A percentile compares a stretch with the other conserved stretches of the same genome.
Evolutionary conservation across 176 grass and related monocot genomes (phyloP).

Genomic region (Phyllostachys edulis): DNA sequence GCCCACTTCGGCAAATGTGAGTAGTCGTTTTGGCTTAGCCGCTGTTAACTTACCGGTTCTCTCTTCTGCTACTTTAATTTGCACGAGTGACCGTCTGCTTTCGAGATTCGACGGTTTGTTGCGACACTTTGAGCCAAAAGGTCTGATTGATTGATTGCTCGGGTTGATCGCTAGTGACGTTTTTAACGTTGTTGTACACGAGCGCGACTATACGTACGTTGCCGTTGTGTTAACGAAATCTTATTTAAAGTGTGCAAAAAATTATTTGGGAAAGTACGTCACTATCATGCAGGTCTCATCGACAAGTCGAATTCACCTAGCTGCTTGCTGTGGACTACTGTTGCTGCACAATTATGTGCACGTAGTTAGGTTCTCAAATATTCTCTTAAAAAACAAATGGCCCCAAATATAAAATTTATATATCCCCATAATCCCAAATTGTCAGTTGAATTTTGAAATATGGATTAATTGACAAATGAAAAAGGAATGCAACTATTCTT

Average conservation of each 20-base stretch:
- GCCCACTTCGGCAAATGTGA: constrained; percentile 72
- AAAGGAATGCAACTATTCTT: no score
- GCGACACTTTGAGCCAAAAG: no score
- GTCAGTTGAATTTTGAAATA: no score
- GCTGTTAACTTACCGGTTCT: neutral
- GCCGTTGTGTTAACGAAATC: neutral
- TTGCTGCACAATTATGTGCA: neutral
- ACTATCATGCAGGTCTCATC: no score
- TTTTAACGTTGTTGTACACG: neutral
- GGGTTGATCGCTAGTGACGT: no score
- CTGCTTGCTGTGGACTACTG: neutral
- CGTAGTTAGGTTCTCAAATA: neutral
- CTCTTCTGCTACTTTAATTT: neutral
- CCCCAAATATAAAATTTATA: neutral
- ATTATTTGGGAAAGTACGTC: neutral
- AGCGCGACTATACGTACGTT: neutral
- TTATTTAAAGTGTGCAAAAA: neutral
- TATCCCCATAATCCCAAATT: neutral
- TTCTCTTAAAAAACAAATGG: neutral
- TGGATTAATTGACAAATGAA: neutral
- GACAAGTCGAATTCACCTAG: no score
- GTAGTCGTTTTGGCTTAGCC: neutral
- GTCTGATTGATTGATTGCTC: neutral
- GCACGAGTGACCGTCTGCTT: neutral
- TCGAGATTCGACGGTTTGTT: neutral